Percentiles rank a stretch among this genome's conserved stretches.
Conservation (phyloP, 352 stramenopile species). For the Phytophthora sansomeana region DNA sequence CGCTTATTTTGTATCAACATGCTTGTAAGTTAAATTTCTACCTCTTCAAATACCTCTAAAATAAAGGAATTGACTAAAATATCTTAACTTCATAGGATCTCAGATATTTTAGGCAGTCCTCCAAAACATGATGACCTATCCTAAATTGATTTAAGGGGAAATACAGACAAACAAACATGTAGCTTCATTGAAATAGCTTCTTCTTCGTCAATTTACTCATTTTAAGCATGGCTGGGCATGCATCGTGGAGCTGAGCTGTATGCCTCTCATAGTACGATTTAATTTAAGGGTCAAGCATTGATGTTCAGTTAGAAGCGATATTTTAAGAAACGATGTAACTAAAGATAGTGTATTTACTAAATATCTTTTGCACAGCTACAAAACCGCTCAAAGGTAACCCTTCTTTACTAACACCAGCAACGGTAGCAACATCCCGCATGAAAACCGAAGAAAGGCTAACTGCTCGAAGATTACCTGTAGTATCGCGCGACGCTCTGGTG, state of each 20-base stretch:
- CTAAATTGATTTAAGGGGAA: no score
- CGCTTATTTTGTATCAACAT: neutral
- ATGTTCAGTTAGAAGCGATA: neutral
- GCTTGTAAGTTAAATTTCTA: no score
- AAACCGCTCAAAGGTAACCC: neutral
- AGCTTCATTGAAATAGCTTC: neutral
- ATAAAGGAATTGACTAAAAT: no score
- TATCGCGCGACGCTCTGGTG: constrained; percentile 2
- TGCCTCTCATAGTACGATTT: neutral
- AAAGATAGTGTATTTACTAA: no score
- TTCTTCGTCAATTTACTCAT: neutral
- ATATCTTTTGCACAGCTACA: no score
- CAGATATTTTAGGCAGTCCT: no score
- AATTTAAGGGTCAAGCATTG: neutral
- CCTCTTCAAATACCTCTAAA: no score
- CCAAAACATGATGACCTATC: no score
- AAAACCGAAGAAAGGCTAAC: neutral
- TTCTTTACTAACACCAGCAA: neutral
- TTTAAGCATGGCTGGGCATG: neutral
- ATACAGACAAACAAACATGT: no score
- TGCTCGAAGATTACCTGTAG: constrained; percentile 9
- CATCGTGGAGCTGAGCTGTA: neutral
- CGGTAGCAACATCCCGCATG: neutral
- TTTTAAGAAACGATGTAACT: neutral
- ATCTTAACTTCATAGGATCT: no score